Conservation (phyloP, 2,329 filamentous ascomycete genomes). For the Aspergillus aculeatinus region DNA sequence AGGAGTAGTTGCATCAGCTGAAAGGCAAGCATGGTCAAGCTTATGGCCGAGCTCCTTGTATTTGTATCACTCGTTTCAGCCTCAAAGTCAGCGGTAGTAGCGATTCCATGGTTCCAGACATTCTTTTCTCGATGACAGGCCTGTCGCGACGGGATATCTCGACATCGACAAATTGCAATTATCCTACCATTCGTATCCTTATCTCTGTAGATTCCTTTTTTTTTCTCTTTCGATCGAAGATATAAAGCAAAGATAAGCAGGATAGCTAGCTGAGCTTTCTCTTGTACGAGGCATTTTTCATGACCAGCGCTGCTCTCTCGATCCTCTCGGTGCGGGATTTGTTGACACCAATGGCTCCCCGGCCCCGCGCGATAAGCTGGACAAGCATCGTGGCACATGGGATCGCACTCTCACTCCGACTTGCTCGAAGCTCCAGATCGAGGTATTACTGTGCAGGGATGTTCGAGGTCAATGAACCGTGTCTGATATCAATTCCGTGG, state of each 20-base stretch:
- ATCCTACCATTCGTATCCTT: neutral
- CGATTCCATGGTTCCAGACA: neutral
- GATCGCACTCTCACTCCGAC: neutral
- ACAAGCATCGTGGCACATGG: neutral
- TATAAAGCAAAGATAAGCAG: neutral
- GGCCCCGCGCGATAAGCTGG: neutral
- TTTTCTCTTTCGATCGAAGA: neutral
- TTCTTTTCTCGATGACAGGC: neutral
- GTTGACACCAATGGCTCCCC: constrained; percentile 11
- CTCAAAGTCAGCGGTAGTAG: neutral
- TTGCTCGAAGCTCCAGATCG: neutral
- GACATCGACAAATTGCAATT: neutral
- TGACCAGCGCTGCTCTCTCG: constrained; percentile 5
- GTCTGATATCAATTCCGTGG: neutral
- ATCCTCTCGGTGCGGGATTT: constrained; percentile 13
- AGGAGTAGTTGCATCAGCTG: neutral
- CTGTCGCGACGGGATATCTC: neutral
- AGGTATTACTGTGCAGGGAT: neutral
- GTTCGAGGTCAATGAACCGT: neutral
- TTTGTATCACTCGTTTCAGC: neutral
- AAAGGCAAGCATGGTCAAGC: neutral
- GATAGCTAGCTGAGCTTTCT: neutral
- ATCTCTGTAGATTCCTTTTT: neutral
- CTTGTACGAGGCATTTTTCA: neutral
- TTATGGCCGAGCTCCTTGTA: neutral